Conservation (phyloP, 2,329 filamentous ascomycete species). For the Monosporascus sp. region DNA sequence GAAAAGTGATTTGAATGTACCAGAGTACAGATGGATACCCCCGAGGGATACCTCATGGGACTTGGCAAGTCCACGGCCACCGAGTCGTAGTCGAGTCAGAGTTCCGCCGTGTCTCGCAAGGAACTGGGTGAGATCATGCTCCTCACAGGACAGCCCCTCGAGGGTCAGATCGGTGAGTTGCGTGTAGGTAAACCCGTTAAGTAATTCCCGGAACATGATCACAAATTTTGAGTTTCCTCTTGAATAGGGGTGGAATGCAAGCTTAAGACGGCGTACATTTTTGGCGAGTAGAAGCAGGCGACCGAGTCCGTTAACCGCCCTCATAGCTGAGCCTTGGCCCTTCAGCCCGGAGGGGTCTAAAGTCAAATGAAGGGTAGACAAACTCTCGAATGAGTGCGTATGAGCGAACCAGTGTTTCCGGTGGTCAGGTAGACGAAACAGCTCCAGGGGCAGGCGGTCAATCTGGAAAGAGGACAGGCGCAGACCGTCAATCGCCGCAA, state of each 20-base stretch:
- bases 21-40: constrained; percentile 39
- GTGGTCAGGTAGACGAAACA: constrained; percentile 32
- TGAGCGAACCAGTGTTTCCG: constrained; percentile 38
- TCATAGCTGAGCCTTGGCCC: constrained; percentile 32
- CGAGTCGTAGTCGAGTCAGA: constrained; percentile 37
- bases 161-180: constrained; percentile 37
- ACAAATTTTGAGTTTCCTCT: constrained; percentile 35
- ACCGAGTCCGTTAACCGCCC: constrained; percentile 38
- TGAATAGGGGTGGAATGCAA: constrained; percentile 37
- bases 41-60: constrained; percentile 35
- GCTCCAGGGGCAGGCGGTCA: constrained; percentile 39
- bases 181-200: constrained; percentile 31
- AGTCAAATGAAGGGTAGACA: constrained; percentile 34
- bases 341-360: constrained; percentile 34
- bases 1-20: constrained; percentile 40
- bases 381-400: constrained; percentile 32
- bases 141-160: constrained; percentile 38
- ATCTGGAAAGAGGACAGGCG: constrained; percentile 33
- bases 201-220: constrained; percentile 34
- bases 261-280: constrained; percentile 32
- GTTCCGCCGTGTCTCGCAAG: constrained; percentile 34
- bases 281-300: constrained; percentile 34
- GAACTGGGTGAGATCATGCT: constrained; percentile 38
- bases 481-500: constrained; percentile 32
- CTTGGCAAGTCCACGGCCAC: constrained; percentile 37